Evolutionary conservation across 306 rosid species (phyloP).

Genomic region (Quercus dentata): DNA sequence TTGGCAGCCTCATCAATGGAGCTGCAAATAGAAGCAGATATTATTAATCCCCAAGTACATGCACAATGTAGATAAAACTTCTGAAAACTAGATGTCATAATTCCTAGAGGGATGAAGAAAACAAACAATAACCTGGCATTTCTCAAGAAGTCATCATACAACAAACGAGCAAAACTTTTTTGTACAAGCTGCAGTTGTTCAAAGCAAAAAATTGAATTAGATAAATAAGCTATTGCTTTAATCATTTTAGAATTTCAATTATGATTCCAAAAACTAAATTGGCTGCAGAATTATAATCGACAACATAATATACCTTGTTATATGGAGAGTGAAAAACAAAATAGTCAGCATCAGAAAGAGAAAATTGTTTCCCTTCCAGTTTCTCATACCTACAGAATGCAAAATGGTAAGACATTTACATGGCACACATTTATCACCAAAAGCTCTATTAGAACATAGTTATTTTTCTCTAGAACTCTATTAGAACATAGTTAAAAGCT

Average conservation of each 20-base stretch:
- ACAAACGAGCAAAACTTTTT: conserved; percentile 91
- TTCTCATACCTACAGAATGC: conserved; percentile 73
- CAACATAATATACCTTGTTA: conserved; percentile 70
- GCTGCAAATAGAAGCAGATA: conserved; percentile 46
- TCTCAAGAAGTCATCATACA: conserved; percentile 69
- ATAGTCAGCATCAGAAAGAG: conserved; percentile 73
- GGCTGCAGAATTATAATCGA: background rate
- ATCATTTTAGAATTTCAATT: conserved; percentile 10
- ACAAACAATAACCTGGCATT: conserved; percentile 62
- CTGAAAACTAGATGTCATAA: conserved; percentile 9
- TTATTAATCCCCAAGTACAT: conserved; percentile 21
- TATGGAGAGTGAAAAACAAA: conserved; percentile 94
- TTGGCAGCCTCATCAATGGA: conserved; percentile 63
- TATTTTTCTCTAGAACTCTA: background rate
- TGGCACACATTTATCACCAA: background rate
- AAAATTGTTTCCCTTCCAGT: conserved; percentile 66
- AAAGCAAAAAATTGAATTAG: conserved; percentile 10
- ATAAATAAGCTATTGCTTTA: conserved; percentile 2
- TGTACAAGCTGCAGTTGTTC: conserved; percentile 82
- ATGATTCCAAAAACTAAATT: background rate
- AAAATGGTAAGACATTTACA: conserved; percentile 25
- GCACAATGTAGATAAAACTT: background rate
- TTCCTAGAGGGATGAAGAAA: conserved; percentile 10
- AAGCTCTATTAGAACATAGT: background rate
- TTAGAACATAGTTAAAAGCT: background rate